Evolutionary conservation across 768 basidiomycete species (phyloP).

Genomic region (Calocybe indica): DNA sequence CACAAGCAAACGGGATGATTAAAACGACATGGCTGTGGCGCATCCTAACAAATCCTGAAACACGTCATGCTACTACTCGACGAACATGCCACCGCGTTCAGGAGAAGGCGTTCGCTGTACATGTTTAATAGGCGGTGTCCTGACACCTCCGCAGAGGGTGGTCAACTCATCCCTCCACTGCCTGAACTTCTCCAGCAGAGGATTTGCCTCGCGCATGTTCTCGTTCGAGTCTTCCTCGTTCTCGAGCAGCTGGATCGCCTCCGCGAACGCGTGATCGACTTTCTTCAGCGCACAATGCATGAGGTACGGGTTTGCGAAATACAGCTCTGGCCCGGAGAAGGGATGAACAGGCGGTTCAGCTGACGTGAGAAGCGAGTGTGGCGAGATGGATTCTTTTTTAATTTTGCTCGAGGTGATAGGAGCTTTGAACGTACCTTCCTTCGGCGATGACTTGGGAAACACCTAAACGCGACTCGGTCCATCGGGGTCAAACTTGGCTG

Average conservation of each 20-base stretch:
- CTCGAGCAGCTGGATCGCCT: slow-evolving; percentile 38
- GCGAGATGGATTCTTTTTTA: not conserved
- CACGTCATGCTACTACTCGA: slow-evolving; percentile 15
- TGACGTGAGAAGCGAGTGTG: slow-evolving; percentile 13
- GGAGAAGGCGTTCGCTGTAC: slow-evolving; percentile 10
- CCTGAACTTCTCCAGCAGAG: slow-evolving; percentile 31
- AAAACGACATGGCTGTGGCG: not conserved
- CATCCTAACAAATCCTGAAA: not conserved
- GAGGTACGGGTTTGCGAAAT: slow-evolving; percentile 42
- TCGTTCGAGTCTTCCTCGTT: slow-evolving; percentile 33
- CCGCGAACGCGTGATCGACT: slow-evolving; percentile 35
- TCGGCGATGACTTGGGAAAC: slow-evolving; percentile 39
- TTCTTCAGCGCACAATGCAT: slow-evolving; percentile 36
- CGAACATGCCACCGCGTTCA: slow-evolving; percentile 26
- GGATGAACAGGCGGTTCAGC: slow-evolving; percentile 17
- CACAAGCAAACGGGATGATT: too few relatives aligned
- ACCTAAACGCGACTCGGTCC: slow-evolving; percentile 24
- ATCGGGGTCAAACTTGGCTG: not conserved
- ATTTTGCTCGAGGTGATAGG: not conserved
- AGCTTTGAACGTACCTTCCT: slow-evolving; percentile 19
- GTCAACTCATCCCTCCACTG: slow-evolving; percentile 36
- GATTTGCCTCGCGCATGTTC: slow-evolving; percentile 24
- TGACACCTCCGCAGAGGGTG: slow-evolving; percentile 20
- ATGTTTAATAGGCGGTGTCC: slow-evolving; percentile 5
- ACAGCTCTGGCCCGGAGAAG: slow-evolving; percentile 16